Evolutionary conservation across 805 yeast genomes (phyloP).

Genomic region (Pichia manshurica): DNA sequence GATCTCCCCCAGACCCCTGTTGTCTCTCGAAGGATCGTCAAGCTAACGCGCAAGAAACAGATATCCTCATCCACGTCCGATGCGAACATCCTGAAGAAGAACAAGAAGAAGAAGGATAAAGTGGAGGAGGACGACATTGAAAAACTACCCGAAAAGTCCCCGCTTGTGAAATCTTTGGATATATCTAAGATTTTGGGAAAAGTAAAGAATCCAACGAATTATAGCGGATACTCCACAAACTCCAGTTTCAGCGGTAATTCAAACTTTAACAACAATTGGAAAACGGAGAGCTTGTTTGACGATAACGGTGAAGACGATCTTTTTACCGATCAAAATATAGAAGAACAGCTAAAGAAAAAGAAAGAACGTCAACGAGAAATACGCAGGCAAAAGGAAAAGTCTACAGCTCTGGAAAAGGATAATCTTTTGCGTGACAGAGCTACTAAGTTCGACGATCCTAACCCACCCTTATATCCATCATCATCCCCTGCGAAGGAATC

Average conservation of each 20-base stretch:
- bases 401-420: neutral
- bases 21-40: neutral
- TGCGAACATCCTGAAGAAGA: neutral
- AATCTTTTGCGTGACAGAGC: neutral
- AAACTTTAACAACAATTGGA: neutral
- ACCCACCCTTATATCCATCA: neutral
- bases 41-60: neutral
- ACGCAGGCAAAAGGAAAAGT: neutral
- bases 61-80: neutral
- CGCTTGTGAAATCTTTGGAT: slow-evolving; percentile 1
- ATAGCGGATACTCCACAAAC: slow-evolving; percentile 9
- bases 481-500: neutral
- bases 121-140: neutral
- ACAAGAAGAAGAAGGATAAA: neutral
- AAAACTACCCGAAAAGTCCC: neutral
- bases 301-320: slow-evolving; percentile 6
- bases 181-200: slow-evolving; percentile 6
- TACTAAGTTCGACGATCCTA: too few species aligned
- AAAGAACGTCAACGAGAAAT: neutral
- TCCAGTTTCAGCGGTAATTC: slow-evolving; percentile 7
- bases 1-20: neutral
- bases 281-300: slow-evolving; percentile 9
- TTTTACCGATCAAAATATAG: neutral
- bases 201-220: slow-evolving; percentile 4
- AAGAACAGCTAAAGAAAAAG: neutral